Conservation (phyloP, 2,329 filamentous ascomycete genomes). For the Calonectria crousiana region DNA sequence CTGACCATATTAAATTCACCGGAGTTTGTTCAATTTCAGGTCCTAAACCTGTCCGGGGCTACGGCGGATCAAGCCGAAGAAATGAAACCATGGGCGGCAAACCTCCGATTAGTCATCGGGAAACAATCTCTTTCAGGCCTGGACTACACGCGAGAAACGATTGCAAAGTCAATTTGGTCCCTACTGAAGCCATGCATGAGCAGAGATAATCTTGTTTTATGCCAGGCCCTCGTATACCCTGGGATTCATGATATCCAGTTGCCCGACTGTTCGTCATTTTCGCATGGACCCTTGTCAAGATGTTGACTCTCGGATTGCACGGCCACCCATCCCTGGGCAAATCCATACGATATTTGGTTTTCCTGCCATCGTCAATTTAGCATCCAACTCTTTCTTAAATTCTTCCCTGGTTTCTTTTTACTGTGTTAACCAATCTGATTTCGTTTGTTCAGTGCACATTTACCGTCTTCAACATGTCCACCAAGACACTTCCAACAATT, state of each 20-base stretch:
- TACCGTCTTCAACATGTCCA: constrained; percentile 71
- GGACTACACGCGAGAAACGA: not conserved
- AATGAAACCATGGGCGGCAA: not conserved
- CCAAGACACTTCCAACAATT: constrained; percentile 85
- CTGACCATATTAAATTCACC: not conserved
- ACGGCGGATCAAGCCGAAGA: not conserved
- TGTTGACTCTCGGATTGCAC: not conserved
- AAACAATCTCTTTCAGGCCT: not conserved
- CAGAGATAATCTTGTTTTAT: not conserved
- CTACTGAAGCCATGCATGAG: not conserved
- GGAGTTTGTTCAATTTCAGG: not conserved
- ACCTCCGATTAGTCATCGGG: not conserved
- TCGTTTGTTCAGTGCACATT: not conserved
- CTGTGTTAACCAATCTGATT: not conserved
- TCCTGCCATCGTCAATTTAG: not conserved
- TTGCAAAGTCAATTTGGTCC: not conserved
- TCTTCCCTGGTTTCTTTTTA: not conserved
- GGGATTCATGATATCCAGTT: not conserved
- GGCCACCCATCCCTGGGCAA: not conserved
- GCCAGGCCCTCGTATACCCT: not conserved
- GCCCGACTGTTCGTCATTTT: not conserved
- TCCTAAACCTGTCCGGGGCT: not conserved
- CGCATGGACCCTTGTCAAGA: not conserved
- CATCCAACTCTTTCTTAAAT: not conserved
- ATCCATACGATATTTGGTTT: not conserved